phyloP scores from a whole-genome alignment of 129 eudicot genomes.

The Pulicaria dysenterica region DNA sequence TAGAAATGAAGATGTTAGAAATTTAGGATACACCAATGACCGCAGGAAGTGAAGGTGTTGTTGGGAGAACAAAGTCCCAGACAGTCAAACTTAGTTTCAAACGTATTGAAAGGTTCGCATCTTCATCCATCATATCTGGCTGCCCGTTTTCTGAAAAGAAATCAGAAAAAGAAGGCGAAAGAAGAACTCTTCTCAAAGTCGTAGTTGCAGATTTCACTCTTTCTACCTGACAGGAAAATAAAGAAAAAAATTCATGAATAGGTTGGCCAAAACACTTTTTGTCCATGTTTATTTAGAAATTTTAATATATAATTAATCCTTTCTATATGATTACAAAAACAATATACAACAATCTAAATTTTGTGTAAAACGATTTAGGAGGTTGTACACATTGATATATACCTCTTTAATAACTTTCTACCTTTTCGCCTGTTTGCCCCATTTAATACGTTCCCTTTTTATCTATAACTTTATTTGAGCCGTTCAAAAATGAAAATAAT shows the following conservation, averaged over 20 bases:
- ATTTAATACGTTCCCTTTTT: not conserved
- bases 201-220: slow-evolving; percentile 79
- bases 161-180: slow-evolving; percentile 83
- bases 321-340: not conserved
- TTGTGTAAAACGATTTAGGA: not conserved
- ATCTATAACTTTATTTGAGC: not conserved
- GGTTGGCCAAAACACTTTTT: not conserved
- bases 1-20: not conserved
- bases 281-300: not conserved
- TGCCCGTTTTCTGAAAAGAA: slow-evolving; percentile 63
- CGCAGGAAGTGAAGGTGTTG: slow-evolving; percentile 94
- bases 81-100: slow-evolving; percentile 78
- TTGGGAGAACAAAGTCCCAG: slow-evolving; percentile 89
- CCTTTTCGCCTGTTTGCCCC: not conserved
- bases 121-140: slow-evolving; percentile 95
- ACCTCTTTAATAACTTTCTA: not conserved
- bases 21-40: slow-evolving; percentile 94
- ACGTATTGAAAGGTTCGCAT: slow-evolving; percentile 75
- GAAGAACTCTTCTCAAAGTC: slow-evolving; percentile 70
- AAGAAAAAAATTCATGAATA: slow-evolving; percentile 15
- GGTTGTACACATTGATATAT: not conserved
- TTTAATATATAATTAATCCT: not conserved
- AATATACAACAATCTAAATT: not conserved
- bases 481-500: not conserved
- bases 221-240: slow-evolving; percentile 57